phyloP scores from a whole-genome alignment of 2,329 filamentous ascomycete species.

The Paradendryphiella salina region DNA sequence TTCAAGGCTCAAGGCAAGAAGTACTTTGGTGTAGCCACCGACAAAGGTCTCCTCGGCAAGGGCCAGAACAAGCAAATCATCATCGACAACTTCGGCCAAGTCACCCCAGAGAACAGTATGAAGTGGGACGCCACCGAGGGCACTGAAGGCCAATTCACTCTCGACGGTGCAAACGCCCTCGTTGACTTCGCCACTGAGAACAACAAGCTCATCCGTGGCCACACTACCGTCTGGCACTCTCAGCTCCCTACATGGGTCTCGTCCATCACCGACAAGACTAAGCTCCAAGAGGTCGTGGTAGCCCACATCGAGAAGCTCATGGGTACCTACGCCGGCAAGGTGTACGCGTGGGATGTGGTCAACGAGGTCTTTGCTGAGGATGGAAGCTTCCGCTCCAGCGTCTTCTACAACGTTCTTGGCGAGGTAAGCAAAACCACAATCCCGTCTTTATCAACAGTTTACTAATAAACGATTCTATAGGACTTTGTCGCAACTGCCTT shows the following conservation, averaged over 20 bases:
- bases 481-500: constrained; percentile 72
- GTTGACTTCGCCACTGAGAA: constrained; percentile 62
- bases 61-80: constrained; percentile 61
- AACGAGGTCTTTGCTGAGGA: constrained; percentile 60
- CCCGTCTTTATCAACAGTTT: no score
- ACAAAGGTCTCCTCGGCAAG: constrained; percentile 57
- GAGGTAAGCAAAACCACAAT: constrained; percentile 52
- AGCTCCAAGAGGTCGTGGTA: constrained; percentile 60
- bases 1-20: constrained; percentile 66
- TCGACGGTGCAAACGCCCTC: constrained; percentile 61
- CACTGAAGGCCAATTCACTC: constrained; percentile 58
- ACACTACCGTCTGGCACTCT: constrained; percentile 67
- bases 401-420: constrained; percentile 70
- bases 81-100: constrained; percentile 63
- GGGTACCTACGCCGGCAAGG: constrained; percentile 64
- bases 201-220: constrained; percentile 63
- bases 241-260: constrained; percentile 60
- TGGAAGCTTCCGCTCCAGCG: constrained; percentile 61
- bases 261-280: constrained; percentile 56
- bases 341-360: constrained; percentile 57
- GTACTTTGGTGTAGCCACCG: constrained; percentile 64
- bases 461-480: no score
- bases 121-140: constrained; percentile 66
- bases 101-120: constrained; percentile 70
- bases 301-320: constrained; percentile 64